phyloP scores from a whole-genome alignment of 768 basidiomycete genomes.

The Astraeus odoratus region DNA sequence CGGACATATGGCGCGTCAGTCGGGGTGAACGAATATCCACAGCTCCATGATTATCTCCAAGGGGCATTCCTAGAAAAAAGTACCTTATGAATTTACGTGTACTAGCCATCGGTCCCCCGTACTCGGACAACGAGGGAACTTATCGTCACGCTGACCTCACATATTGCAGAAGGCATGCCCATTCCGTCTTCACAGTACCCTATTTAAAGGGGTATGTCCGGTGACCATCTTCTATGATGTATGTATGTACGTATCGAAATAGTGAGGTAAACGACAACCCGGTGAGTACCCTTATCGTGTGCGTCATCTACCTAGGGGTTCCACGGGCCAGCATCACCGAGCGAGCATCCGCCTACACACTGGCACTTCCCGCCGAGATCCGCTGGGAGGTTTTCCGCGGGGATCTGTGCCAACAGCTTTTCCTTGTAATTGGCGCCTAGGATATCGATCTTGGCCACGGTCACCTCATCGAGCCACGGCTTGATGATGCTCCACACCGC shows the following conservation, averaged over 20 bases:
- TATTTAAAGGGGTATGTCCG: background rate
- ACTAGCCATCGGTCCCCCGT: too few species aligned
- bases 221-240: background rate
- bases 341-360: conserved; percentile 74
- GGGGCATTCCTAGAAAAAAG: background rate
- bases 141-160: too few species aligned
- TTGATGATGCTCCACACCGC: conserved; percentile 87
- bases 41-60: background rate
- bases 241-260: background rate
- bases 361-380: conserved; percentile 80
- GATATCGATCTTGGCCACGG: conserved; percentile 91
- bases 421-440: conserved; percentile 65
- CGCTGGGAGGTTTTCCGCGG: conserved; percentile 72
- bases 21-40: conserved; percentile 14
- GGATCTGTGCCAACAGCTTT: conserved; percentile 75
- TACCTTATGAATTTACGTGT: too few species aligned
- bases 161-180: too few species aligned
- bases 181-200: background rate
- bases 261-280: background rate
- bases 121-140: too few species aligned
- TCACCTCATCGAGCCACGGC: conserved; percentile 92
- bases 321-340: conserved; percentile 94
- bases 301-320: conserved; percentile 31
- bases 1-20: conserved; percentile 57
- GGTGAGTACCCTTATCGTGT: background rate